Percentiles rank a stretch among this genome's conserved stretches.
These are phyloP conservation scores for Haplosporangium gracile DNA, from an alignment of 192 early-diverging fungal genomes.

Conservation along the genomic window DNA sequence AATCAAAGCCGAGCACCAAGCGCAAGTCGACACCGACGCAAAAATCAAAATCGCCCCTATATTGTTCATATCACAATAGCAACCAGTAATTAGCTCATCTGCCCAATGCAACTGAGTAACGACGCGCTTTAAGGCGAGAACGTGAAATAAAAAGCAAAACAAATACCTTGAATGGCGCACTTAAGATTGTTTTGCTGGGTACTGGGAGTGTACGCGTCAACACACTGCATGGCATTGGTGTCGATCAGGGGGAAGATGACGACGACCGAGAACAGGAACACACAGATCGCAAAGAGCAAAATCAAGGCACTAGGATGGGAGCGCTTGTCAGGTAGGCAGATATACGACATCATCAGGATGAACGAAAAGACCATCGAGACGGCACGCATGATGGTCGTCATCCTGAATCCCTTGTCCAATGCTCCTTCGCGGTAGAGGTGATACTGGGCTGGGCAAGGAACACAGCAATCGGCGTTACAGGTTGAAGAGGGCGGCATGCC, in stretches of 20 bases:
- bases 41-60: constrained; percentile 65
- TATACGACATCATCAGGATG: constrained; percentile 60
- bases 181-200: constrained; percentile 61
- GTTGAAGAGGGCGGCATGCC: not conserved
- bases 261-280: constrained; percentile 63
- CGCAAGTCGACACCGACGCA: constrained; percentile 52
- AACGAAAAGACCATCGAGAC: constrained; percentile 58
- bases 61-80: not conserved
- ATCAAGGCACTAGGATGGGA: constrained; percentile 66
- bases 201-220: constrained; percentile 42
- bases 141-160: not conserved
- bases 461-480: constrained; percentile 62
- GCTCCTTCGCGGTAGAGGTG: constrained; percentile 59
- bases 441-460: constrained; percentile 66
- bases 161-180: constrained; percentile 65
- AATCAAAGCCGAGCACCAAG: constrained; percentile 65
- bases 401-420: constrained; percentile 54
- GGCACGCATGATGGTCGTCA: constrained; percentile 60
- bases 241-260: constrained; percentile 62
- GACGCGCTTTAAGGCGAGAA: too few relatives aligned
- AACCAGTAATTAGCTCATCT: not conserved
- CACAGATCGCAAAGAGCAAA: constrained; percentile 56
- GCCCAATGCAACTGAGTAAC: too few relatives aligned
- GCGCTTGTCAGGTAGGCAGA: constrained; percentile 63
- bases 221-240: constrained; percentile 61